A percentile compares a stretch with the other conserved stretches of the same genome.
Conservation (phyloP, 768 basidiomycete species). For the Cystofilobasidium capitatum region DNA sequence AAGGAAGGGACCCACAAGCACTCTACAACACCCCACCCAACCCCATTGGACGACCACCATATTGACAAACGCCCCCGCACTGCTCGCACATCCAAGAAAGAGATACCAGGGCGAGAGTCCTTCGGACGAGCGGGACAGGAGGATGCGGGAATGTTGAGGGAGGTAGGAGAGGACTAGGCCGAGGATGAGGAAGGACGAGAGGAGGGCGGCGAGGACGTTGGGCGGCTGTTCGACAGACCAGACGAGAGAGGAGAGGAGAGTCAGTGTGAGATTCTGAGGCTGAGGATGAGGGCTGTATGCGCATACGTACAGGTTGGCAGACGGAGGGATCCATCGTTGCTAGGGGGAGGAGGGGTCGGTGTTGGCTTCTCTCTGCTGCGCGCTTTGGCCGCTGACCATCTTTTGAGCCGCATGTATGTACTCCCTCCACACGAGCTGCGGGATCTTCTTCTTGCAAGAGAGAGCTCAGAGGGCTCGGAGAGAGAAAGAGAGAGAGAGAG, state of each 20-base stretch:
- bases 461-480: no score
- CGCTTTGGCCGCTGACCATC: no score
- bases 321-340: background rate
- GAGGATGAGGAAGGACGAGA: constrained; percentile 55
- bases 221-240: constrained; percentile 4
- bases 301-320: no score
- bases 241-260: background rate
- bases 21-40: constrained; percentile 66
- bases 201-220: constrained; percentile 46
- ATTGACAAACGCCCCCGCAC: constrained; percentile 73
- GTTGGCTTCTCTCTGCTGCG: no score
- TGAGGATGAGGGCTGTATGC: background rate
- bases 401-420: no score
- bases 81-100: constrained; percentile 70
- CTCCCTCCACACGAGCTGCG: no score
- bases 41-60: constrained; percentile 80
- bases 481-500: no score
- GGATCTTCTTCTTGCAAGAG: no score
- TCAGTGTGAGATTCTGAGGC: background rate
- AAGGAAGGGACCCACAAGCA: constrained; percentile 50
- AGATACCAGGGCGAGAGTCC: constrained; percentile 90
- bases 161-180: constrained; percentile 74
- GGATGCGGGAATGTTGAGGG: constrained; percentile 78
- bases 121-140: constrained; percentile 63
- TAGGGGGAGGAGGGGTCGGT: no score